Evolutionary conservation across 2,329 filamentous ascomycete species (phyloP), one percentile per base, ranked within the genome.

Genomic region (Chrysoporthe deuterocubensis): DNA sequence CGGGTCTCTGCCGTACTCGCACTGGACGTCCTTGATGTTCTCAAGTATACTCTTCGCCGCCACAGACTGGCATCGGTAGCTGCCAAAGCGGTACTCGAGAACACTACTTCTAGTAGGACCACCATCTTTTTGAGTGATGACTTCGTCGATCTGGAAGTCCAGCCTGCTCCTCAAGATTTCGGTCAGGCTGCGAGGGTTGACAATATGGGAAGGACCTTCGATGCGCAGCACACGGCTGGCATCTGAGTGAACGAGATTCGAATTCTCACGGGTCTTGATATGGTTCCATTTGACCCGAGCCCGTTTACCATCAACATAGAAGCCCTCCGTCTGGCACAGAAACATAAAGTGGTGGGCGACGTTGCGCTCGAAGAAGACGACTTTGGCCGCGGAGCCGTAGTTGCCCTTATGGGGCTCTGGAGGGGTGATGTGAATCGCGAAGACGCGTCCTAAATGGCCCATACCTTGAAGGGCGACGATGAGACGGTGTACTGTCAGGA

Each of bases 1-100:
- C 14, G 72, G 72, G 46, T 73, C 70, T 37, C 48, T n/a, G 37
- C 70, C 67, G 50, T 69, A 74, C 68, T 67, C 71, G 21, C 72
- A 72, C 46, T 69, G 62, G 43, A 74, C 67, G 18, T 70, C 56
- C 8, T 56, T 58, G 18, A 71, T 26, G 72, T 70, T 77, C 75
- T 46, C 75, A 64, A 13, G 69, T 62, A 3, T 77, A 61, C 77
- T 75, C 46, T 76, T 75, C 2, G 81, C 84, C 63, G 82, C 80
- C 75, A 86, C 81, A 0, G 85, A 79, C 78, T 88, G 86, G 75
- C 83, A 85, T 0, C 85, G 81, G 67, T 81, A 88, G 66, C 84
- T 86, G 0, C 83, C 84, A 71, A 88, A 88, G 13, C 81, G 79
- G 71, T 82, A 85, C 77, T 87, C 85, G 16, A 85, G 70, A 2